phyloP scores from a whole-genome alignment of 140 eudicot genomes.

The Ambrosia hybrid region DNA sequence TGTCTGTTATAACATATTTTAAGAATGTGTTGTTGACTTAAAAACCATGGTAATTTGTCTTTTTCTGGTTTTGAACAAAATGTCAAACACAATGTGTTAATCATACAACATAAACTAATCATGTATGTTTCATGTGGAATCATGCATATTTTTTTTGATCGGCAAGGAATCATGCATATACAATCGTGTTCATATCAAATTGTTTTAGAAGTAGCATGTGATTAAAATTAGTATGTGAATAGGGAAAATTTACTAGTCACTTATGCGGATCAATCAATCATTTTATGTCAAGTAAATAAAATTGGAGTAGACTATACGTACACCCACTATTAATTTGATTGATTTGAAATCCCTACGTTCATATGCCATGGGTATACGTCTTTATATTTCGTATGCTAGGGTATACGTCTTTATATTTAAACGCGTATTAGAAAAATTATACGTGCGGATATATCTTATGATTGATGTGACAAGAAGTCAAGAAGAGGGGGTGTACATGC shows the following conservation, averaged over 20 bases:
- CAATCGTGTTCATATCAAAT: slow-evolving; percentile 8
- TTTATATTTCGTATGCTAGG: no score
- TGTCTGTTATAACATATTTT: not conserved
- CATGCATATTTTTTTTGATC: no score
- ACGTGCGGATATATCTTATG: no score
- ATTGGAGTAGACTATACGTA: no score
- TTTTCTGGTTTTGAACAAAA: not conserved
- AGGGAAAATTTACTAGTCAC: not conserved
- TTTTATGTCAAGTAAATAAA: not conserved
- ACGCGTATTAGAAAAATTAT: no score
- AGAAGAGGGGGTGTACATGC: no score
- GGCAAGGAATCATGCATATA: not conserved
- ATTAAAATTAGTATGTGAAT: not conserved
- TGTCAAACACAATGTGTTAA: slow-evolving; percentile 8
- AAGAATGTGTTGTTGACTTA: slow-evolving; percentile 2
- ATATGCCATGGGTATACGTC: no score
- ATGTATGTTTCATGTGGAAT: slow-evolving; percentile 16
- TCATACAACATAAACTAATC: slow-evolving; percentile 15
- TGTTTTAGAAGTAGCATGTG: not conserved
- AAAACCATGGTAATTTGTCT: not conserved
- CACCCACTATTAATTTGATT: no score
- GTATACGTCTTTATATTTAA: no score
- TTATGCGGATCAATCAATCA: not conserved
- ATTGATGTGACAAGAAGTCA: no score
- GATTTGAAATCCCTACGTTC: no score